Conservation (phyloP, 495 filamentous ascomycete genomes). For the Aspergillus incahuasiensis region DNA sequence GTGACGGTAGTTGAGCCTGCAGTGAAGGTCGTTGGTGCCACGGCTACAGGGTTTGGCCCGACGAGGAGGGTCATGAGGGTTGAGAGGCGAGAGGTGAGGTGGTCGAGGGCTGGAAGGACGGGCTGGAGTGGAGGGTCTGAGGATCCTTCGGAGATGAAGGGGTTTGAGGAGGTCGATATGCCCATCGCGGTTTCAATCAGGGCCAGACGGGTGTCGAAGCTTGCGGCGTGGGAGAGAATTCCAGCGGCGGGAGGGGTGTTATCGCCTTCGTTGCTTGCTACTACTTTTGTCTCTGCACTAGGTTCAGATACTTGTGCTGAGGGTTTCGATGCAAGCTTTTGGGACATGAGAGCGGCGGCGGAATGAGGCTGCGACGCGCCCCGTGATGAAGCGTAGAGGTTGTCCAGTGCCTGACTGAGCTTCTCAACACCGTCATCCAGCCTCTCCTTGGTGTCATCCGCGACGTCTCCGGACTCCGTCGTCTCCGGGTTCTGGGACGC, state of each 20-base stretch:
- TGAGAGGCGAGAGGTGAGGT: slow-evolving; percentile 43
- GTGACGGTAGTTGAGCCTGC: slow-evolving; percentile 25
- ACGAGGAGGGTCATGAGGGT: slow-evolving; percentile 40
- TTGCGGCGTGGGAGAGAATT: slow-evolving; percentile 72
- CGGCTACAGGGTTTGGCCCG: slow-evolving; percentile 35
- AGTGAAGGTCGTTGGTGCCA: slow-evolving; percentile 17
- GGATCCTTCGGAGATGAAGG: slow-evolving; percentile 56
- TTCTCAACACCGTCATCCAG: slow-evolving; percentile 49
- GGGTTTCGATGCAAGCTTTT: slow-evolving; percentile 25
- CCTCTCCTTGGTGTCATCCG: slow-evolving; percentile 23
- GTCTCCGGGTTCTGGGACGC: slow-evolving; percentile 18
- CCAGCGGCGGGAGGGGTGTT: slow-evolving; percentile 48
- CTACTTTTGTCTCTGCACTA: slow-evolving; percentile 1
- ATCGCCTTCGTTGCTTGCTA: slow-evolving; percentile 6
- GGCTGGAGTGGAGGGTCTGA: slow-evolving; percentile 66
- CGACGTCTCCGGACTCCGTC: slow-evolving; percentile 19
- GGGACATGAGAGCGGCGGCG: slow-evolving; percentile 32
- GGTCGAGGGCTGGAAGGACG: slow-evolving; percentile 72
- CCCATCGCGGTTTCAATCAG: slow-evolving; percentile 79
- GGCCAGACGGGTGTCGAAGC: slow-evolving; percentile 78
- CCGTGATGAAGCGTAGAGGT: slow-evolving; percentile 43
- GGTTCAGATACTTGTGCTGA: slow-evolving; percentile 4
- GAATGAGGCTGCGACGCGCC: slow-evolving; percentile 27
- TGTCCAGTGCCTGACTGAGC: slow-evolving; percentile 62
- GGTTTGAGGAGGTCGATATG: slow-evolving; percentile 61